Evolutionary conservation across 1,284 basidiomycete species (phyloP).

Genomic region (Ceratorhiza oryzae-sativae): DNA sequence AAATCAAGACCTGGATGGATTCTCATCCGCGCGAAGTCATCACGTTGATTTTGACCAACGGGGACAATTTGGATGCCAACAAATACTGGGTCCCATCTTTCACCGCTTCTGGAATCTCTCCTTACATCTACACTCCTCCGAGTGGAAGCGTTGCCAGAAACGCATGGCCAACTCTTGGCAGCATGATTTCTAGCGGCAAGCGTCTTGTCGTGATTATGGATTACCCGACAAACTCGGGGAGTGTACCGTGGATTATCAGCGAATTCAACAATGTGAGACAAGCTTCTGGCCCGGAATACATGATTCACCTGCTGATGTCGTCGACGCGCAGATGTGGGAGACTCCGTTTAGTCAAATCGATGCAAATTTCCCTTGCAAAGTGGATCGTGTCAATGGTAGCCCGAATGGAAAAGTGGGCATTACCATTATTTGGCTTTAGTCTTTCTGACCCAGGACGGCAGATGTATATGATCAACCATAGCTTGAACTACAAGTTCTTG

Average conservation of each 20-base stretch:
- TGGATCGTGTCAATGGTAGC: constrained; percentile 37
- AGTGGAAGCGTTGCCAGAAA: constrained; percentile 10
- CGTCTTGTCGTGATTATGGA: constrained; percentile 30
- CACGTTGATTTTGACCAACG: constrained; percentile 22
- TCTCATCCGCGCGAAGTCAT: constrained; percentile 28
- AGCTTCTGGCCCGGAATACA: background rate
- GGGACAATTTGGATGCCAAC: constrained; percentile 25
- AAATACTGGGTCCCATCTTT: constrained; percentile 28
- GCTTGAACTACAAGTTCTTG: constrained; percentile 35
- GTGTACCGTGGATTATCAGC: constrained; percentile 30
- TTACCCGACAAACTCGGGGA: constrained; percentile 27
- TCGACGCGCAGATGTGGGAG: constrained; percentile 35
- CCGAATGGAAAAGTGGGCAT: constrained; percentile 28
- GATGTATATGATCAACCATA: constrained; percentile 37
- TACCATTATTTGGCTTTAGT: background rate
- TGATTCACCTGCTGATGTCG: background rate
- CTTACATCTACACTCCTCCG: constrained; percentile 18
- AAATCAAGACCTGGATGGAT: constrained; percentile 33
- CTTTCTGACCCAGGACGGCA: background rate
- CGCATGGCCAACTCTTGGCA: constrained; percentile 21
- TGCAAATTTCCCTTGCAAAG: constrained; percentile 30
- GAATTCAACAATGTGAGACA: constrained; percentile 29
- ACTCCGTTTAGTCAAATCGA: constrained; percentile 31
- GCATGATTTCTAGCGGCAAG: constrained; percentile 27
- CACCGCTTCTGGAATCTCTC: constrained; percentile 5